Percentiles rank a stretch among this genome's conserved stretches.
Evolutionary conservation across 371 early-diverging fungal species (phyloP).

Genomic region (Rhizomucor pusillus): DNA sequence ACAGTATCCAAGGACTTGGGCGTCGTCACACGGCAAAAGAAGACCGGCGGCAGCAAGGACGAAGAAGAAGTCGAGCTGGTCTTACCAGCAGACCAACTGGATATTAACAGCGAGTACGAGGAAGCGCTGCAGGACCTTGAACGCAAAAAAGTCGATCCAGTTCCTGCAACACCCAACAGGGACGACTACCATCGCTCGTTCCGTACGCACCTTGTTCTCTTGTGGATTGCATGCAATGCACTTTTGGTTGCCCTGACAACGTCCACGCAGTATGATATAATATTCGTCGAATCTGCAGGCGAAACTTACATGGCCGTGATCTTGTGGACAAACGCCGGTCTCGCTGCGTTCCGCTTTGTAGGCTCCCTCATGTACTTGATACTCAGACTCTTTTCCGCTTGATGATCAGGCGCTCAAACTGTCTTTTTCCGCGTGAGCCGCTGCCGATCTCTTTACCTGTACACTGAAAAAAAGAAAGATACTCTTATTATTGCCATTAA

Average conservation of each 20-base stretch:
- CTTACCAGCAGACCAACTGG: slow-evolving; percentile 62
- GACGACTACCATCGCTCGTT: slow-evolving; percentile 87
- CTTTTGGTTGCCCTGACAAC: slow-evolving; percentile 71
- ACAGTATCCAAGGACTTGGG: slow-evolving; percentile 48
- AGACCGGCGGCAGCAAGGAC: slow-evolving; percentile 25
- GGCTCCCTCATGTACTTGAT: slow-evolving; percentile 76
- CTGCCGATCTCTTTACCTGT: too few relatives aligned
- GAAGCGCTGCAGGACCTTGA: slow-evolving; percentile 57
- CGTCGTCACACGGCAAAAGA: slow-evolving; percentile 23
- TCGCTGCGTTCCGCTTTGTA: slow-evolving; percentile 78
- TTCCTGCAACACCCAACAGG: slow-evolving; percentile 39
- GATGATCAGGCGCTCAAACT: background rate
- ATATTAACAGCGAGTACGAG: slow-evolving; percentile 73
- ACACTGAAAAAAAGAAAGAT: too few relatives aligned
- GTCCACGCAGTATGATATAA: slow-evolving; percentile 26
- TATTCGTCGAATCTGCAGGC: slow-evolving; percentile 30
- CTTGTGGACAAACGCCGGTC: slow-evolving; percentile 82
- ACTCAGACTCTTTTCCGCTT: slow-evolving; percentile 31
- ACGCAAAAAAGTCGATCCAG: slow-evolving; percentile 32
- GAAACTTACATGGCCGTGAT: slow-evolving; percentile 78
- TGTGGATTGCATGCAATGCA: slow-evolving; percentile 85
- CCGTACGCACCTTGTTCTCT: slow-evolving; percentile 78
- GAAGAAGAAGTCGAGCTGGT: slow-evolving; percentile 68
- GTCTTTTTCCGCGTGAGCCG: too few relatives aligned
- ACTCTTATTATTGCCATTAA: too few relatives aligned